Conservation (phyloP, 148 eudicot species). For the Mesembryanthemum crystallinum region DNA sequence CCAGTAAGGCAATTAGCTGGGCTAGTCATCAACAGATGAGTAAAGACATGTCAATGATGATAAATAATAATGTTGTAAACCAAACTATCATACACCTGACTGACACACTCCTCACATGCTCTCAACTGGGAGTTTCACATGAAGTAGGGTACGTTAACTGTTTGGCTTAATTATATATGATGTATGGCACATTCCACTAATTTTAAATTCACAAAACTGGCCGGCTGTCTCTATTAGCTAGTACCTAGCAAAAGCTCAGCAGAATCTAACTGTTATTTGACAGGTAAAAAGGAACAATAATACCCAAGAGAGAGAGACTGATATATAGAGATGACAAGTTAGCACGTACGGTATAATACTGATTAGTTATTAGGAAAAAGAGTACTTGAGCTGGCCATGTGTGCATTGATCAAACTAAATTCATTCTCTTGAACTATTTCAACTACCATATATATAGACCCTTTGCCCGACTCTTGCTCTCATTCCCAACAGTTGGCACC, state of each 20-base stretch:
- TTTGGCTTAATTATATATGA: too few species aligned
- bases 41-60: too few species aligned
- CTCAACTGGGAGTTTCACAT: slow-evolving; percentile 3
- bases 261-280: not conserved
- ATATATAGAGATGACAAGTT: not conserved
- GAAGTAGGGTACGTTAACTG: not conserved
- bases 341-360: slow-evolving; percentile 5
- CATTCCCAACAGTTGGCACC: slow-evolving; percentile 9
- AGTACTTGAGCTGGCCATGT: slow-evolving; percentile 9
- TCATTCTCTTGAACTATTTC: not conserved
- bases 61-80: too few species aligned
- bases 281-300: not conserved
- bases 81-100: too few species aligned
- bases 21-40: too few species aligned
- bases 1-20: too few species aligned
- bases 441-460: not conserved
- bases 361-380: not conserved
- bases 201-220: not conserved
- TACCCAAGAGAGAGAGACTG: not conserved
- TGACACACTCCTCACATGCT: not conserved
- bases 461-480: slow-evolving; percentile 10
- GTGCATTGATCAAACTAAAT: not conserved
- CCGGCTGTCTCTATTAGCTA: not conserved
- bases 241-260: not conserved
- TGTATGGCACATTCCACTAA: not conserved